Evolutionary conservation across 73 alveolate species (phyloP).

Genomic region (Paramecium pentaurelia): DNA sequence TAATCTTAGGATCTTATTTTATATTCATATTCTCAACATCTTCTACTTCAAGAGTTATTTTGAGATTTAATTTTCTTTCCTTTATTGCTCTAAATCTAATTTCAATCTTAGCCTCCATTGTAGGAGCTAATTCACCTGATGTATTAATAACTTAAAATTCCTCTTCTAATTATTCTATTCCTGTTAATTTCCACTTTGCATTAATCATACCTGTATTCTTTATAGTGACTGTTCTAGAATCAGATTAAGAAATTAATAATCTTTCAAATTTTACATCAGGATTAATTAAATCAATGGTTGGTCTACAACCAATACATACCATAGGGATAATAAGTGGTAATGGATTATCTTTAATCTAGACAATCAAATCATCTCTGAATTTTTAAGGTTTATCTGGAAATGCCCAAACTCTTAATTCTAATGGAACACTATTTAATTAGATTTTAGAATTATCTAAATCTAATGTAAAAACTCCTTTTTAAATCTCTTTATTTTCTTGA

Average conservation of each 20-base stretch:
- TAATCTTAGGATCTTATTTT: slow-evolving; percentile 92
- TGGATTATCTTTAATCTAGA: slow-evolving; percentile 96
- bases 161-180: slow-evolving; percentile 87
- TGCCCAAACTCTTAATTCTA: slow-evolving; percentile 94
- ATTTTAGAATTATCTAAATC: slow-evolving; percentile 90
- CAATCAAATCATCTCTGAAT: slow-evolving; percentile 92
- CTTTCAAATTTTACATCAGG: slow-evolving; percentile 95
- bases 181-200: slow-evolving; percentile 94
- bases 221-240: slow-evolving; percentile 86
- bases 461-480: slow-evolving; percentile 89
- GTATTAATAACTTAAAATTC: slow-evolving; percentile 87
- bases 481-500: slow-evolving; percentile 81
- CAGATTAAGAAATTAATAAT: slow-evolving; percentile 82
- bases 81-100: slow-evolving; percentile 90
- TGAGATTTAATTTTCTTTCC: slow-evolving; percentile 86
- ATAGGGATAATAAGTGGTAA: slow-evolving; percentile 92
- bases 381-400: slow-evolving; percentile 91
- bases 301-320: slow-evolving; percentile 94
- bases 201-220: slow-evolving; percentile 93
- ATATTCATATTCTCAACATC: slow-evolving; percentile 94
- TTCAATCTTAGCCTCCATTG: slow-evolving; percentile 88
- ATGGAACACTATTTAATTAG: slow-evolving; percentile 85
- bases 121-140: slow-evolving; percentile 90
- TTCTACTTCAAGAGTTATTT: slow-evolving; percentile 92
- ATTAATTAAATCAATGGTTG: slow-evolving; percentile 91